Percentiles rank a stretch among this genome's conserved stretches.
phyloP scores from a whole-genome alignment of 1,284 basidiomycete species.

The Pyrrhoderma lamaoense region DNA sequence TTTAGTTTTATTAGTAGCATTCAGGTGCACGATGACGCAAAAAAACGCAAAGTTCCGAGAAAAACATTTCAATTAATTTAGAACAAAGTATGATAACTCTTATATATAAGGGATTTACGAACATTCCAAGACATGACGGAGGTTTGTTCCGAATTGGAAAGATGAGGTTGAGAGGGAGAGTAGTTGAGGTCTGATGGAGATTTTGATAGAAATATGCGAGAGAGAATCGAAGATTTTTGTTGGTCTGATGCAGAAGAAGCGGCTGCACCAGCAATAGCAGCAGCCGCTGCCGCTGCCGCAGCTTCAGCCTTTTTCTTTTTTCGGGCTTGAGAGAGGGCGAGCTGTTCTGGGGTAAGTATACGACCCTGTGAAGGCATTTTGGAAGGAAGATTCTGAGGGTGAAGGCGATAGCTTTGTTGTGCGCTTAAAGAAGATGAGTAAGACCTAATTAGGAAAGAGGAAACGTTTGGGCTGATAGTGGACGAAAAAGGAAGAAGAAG shows the following conservation, averaged over 20 bases:
- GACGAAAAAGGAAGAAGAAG: no score
- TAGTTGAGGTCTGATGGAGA: neutral
- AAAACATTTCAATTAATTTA: constrained; percentile 2
- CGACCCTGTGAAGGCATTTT: neutral
- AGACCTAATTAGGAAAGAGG: no score
- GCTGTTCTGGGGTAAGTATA: constrained; percentile 36
- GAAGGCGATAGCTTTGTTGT: neutral
- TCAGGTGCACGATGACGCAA: neutral
- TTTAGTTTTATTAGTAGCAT: no score
- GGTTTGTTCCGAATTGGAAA: constrained; percentile 24
- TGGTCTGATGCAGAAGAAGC: constrained; percentile 2
- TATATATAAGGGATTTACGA: neutral
- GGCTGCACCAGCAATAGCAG: neutral
- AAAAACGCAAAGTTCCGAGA: neutral
- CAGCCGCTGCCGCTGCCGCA: constrained; percentile 9
- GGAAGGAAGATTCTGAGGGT: neutral
- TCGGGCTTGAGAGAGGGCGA: constrained; percentile 47
- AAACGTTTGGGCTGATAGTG: no score
- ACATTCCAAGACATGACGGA: constrained; percentile 78
- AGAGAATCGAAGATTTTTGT: constrained; percentile 31
- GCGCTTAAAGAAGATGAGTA: no score
- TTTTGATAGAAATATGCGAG: constrained; percentile 45
- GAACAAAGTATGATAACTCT: neutral
- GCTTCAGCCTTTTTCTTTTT: constrained; percentile 40
- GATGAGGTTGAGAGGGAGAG: neutral